Evolutionary conservation across 2,329 filamentous ascomycete genomes (phyloP).

Genomic region (Ascochyta lentis): DNA sequence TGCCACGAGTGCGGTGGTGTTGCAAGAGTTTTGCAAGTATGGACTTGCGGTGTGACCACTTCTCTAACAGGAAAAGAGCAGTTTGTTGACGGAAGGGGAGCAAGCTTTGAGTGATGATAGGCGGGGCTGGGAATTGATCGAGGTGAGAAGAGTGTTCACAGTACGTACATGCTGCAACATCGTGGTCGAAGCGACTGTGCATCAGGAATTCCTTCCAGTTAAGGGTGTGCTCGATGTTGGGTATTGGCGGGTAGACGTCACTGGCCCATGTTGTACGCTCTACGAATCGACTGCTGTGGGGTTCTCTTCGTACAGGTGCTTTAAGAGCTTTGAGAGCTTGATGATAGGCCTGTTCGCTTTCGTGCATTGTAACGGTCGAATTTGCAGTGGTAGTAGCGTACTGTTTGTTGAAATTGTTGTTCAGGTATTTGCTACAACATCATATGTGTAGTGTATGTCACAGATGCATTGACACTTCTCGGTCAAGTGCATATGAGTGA

Average conservation of each 20-base stretch:
- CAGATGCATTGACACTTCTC: background rate
- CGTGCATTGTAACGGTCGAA: background rate
- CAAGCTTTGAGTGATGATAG: background rate
- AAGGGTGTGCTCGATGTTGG: background rate
- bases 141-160: background rate
- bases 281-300: background rate
- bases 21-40: background rate
- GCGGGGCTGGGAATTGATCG: background rate
- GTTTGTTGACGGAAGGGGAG: background rate
- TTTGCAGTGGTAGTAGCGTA: background rate
- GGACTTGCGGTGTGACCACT: background rate
- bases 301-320: background rate
- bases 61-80: background rate
- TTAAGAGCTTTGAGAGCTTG: background rate
- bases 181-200: background rate
- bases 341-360: background rate
- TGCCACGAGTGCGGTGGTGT: background rate
- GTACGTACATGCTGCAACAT: background rate
- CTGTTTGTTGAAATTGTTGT: too few relatives aligned
- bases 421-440: background rate
- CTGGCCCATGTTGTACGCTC: background rate
- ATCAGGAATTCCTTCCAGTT: background rate
- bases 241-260: background rate
- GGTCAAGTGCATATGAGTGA: background rate
- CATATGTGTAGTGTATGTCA: background rate